Evolutionary conservation across 768 basidiomycete genomes (phyloP).

Genomic region (Rhizopogon rudus): DNA sequence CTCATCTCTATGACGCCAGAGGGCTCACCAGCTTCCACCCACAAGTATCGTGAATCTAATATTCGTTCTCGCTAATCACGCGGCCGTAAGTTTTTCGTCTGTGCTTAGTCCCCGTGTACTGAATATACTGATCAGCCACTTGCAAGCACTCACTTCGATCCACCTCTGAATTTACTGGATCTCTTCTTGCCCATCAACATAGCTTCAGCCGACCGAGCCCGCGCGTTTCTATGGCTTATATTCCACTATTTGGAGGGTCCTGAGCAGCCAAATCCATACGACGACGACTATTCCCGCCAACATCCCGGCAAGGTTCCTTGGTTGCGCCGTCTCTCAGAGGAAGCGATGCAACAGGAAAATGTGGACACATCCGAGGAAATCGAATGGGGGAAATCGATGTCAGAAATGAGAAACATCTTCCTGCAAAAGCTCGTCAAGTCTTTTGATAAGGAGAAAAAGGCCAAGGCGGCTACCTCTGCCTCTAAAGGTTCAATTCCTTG

Average conservation of each 20-base stretch:
- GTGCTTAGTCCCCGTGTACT: conserved; percentile 6
- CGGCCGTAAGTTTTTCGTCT: conserved; percentile 47
- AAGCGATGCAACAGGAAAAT: conserved; percentile 63
- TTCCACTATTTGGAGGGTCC: conserved; percentile 77
- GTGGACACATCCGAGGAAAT: conserved; percentile 75
- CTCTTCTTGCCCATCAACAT: conserved; percentile 77
- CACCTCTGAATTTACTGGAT: conserved; percentile 72
- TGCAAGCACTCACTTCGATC: conserved; percentile 68
- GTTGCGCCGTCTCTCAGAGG: conserved; percentile 48
- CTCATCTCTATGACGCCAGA: conserved; percentile 31
- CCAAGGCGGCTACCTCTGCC: conserved; percentile 31
- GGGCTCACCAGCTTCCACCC: conserved; percentile 59
- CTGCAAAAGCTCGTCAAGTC: conserved; percentile 62
- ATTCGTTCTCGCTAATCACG: conserved; percentile 77
- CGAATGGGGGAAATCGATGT: conserved; percentile 75
- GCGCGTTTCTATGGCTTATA: conserved; percentile 79
- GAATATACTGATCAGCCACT: conserved; percentile 40
- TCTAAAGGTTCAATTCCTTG: conserved; percentile 20
- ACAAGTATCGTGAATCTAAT: conserved; percentile 85
- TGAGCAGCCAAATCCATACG: conserved; percentile 65
- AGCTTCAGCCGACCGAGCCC: conserved; percentile 67
- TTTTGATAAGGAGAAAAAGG: conserved; percentile 46
- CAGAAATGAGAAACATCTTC: conserved; percentile 63
- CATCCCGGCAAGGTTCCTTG: conserved; percentile 62
- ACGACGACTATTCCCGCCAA: conserved; percentile 54